Conservation (phyloP, 345 rosid genomes). For the Gossypium ekmanianum region DNA sequence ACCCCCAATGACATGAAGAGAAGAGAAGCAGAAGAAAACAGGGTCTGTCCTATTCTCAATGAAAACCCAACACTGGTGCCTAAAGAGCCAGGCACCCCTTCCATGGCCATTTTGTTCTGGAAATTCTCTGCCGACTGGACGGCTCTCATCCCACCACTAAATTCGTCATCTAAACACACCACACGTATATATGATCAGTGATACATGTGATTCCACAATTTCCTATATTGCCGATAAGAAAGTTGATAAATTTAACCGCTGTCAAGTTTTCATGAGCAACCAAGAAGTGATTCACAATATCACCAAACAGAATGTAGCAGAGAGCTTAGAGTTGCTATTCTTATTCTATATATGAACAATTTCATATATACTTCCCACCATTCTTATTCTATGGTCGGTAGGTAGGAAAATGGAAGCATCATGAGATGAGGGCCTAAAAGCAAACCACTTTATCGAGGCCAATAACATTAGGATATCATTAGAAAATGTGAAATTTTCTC, state of each 20-base stretch:
- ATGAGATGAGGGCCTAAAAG: slow-evolving; percentile 12
- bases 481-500: background rate
- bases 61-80: slow-evolving; percentile 78
- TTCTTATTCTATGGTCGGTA: background rate
- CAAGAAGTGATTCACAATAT: no score
- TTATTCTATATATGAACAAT: background rate
- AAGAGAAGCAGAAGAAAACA: slow-evolving; percentile 77
- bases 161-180: slow-evolving; percentile 13
- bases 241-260: background rate
- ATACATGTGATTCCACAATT: background rate
- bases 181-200: background rate
- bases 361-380: background rate
- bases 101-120: slow-evolving; percentile 38
- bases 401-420: slow-evolving; percentile 16
- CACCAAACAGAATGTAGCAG: no score
- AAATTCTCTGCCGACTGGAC: background rate
- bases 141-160: background rate
- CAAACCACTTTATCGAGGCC: background rate
- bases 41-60: slow-evolving; percentile 71
- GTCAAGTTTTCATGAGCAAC: background rate
- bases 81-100: slow-evolving; percentile 61
- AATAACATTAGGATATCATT: background rate
- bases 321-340: background rate
- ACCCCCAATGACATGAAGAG: slow-evolving; percentile 82
- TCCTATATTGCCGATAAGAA: background rate